These are phyloP conservation scores for Globisporangium okanoganense DNA, from an alignment of 352 stramenopile genomes.

Conservation along the genomic window DNA sequence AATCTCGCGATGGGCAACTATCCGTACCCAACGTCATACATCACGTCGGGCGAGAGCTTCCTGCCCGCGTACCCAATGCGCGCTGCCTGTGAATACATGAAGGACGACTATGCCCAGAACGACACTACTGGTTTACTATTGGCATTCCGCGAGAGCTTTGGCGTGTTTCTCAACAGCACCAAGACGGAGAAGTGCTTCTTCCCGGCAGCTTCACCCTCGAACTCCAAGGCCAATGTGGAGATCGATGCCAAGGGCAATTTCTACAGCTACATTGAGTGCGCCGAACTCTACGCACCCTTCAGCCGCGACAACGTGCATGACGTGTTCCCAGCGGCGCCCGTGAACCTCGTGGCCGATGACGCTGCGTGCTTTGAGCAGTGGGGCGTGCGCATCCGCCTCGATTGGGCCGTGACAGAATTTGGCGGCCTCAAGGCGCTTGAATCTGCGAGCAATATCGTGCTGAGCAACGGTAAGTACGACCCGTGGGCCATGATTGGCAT, in stretches of 20 bases:
- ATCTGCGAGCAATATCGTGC: constrained; percentile 62
- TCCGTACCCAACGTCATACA: constrained; percentile 47
- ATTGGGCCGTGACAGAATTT: no score
- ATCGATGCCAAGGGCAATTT: constrained; percentile 26
- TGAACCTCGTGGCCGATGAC: constrained; percentile 26
- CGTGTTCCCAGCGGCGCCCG: constrained; percentile 24
- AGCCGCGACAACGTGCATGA: constrained; percentile 34
- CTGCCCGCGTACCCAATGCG: constrained; percentile 37
- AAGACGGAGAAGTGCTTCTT: constrained; percentile 30
- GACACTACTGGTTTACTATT: constrained; percentile 23
- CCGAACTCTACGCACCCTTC: constrained; percentile 47
- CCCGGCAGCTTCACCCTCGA: constrained; percentile 10
- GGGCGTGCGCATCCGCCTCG: constrained; percentile 37
- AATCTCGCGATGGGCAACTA: constrained; percentile 45
- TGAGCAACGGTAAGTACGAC: constrained; percentile 63
- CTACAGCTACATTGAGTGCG: constrained; percentile 47
- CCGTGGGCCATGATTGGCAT: constrained; percentile 51
- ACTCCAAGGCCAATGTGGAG: constrained; percentile 22
- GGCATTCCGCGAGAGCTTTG: constrained; percentile 34
- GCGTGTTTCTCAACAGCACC: constrained; percentile 46
- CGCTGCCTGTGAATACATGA: constrained; percentile 28
- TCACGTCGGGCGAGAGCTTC: constrained; percentile 34
- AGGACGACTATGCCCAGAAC: constrained; percentile 46
- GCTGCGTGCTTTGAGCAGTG: constrained; percentile 31
- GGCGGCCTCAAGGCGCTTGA: constrained; percentile 47